Percentiles rank a stretch among this genome's conserved stretches.
Evolutionary conservation across 2,329 filamentous ascomycete species (phyloP).

Genomic region (Arthrobotrys megalospora): DNA sequence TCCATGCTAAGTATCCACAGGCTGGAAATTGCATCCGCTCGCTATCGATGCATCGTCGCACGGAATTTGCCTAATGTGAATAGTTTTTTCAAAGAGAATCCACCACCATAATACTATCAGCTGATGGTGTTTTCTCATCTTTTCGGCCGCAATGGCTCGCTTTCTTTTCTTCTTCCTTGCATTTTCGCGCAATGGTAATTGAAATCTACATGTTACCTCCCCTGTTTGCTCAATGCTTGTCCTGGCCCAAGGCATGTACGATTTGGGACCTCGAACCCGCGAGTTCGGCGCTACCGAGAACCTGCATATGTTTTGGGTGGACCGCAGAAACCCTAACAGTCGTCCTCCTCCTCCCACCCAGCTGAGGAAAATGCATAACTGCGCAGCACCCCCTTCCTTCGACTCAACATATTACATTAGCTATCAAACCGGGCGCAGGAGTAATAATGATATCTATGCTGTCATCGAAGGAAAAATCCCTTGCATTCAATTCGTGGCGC

Average conservation of each 20-base stretch:
- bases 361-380: conserved; percentile 55
- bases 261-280: conserved; percentile 52
- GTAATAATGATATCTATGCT: conserved; percentile 53
- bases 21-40: conserved; percentile 58
- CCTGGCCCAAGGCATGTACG: conserved; percentile 27
- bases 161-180: conserved; percentile 49
- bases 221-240: conserved; percentile 46
- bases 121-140: conserved; percentile 23
- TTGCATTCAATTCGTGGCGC: conserved; percentile 49
- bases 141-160: conserved; percentile 32
- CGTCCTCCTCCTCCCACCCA: conserved; percentile 26
- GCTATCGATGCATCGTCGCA: conserved; percentile 54
- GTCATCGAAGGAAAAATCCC: conserved; percentile 51
- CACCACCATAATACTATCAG: conserved; percentile 32
- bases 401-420: conserved; percentile 29
- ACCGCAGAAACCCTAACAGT: conserved; percentile 34
- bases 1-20: conserved; percentile 43
- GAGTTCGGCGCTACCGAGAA: conserved; percentile 55
- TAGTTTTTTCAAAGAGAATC: conserved; percentile 8
- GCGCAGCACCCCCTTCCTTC: conserved; percentile 42
- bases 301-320: conserved; percentile 45
- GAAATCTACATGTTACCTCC: conserved; percentile 32
- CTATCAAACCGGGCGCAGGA: conserved; percentile 27
- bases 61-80: conserved; percentile 52
- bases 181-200: conserved; percentile 13